Base-by-base conservation (phyloP, 1,284 basidiomycete genomes). In the Trametes polyzona region DNA sequence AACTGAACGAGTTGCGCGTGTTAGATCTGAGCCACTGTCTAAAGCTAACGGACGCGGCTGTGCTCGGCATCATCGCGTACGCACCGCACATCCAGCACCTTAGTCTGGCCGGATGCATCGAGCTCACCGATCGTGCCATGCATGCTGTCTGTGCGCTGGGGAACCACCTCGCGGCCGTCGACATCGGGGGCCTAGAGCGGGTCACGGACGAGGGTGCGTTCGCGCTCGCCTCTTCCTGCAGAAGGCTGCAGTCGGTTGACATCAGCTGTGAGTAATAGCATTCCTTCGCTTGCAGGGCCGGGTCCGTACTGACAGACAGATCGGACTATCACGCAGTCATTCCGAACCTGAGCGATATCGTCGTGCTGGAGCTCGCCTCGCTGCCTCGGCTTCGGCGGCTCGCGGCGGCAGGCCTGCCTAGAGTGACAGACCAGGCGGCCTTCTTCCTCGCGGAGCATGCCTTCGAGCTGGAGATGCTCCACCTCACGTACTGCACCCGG, bases 401-500 rank as follows among this genome's bases (percentile, higher is more conserved):
- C 39, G 92, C 90, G 55, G 78, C 96, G 35, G 91, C 94, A 40
- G 87, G 93, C 51, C 78, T 89, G 9, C 81, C 83, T 12, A 83
- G 80, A 63, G 63, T 88, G 64, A 88, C 87, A 5, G 87, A 88
- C 69, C 83, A 86, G 64, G 85, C 81, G 7, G 69, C 88, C 32
- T 90, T 91, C 65, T 76, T 86, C 60, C 72, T 86, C 3, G 80
- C 82, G 63, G 90, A 87, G 63, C 82, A 93, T 78, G 72, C 82
- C 56, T 73, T 79, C 41, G 82, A 81, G 16, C 77, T 98, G 57
- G 92, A 95, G 68, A 84, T 94, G 12, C 82, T 97, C 41, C 92
- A 97, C 68, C 74, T 98, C 11, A 93, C 92, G 14, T 95, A 95
- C 72, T 98, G 95, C 76, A 87, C 91, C 61, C 83, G 88, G 52